Evolutionary conservation across 352 stramenopile genomes (phyloP).

Genomic region (Pythium guiyangense): DNA sequence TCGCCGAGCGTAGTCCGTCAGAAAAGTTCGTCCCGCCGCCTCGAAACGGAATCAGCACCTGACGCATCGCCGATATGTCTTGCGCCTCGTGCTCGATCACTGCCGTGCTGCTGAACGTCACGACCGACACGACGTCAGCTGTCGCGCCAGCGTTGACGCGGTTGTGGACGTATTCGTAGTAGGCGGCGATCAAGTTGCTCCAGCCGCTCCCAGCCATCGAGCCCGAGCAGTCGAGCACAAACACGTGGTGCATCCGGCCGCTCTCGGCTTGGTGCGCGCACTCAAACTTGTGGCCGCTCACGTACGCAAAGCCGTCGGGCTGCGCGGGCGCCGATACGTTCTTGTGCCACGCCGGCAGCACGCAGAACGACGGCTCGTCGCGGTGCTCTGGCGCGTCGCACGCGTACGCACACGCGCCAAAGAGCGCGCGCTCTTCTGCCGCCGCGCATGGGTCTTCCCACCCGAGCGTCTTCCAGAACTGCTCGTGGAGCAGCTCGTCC

Average conservation of each 20-base stretch:
- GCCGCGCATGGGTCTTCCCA: conserved; percentile 72
- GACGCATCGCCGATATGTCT: conserved; percentile 45
- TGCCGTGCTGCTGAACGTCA: conserved; percentile 48
- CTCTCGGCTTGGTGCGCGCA: conserved; percentile 53
- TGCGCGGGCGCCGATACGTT: conserved; percentile 17
- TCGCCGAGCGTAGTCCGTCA: conserved; percentile 52
- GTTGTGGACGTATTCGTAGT: conserved; percentile 63
- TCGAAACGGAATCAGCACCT: too few species aligned
- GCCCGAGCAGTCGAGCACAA: too few species aligned
- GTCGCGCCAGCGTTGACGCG: conserved; percentile 43
- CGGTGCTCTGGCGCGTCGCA: conserved; percentile 68
- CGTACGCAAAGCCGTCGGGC: conserved; percentile 48
- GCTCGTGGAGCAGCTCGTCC: conserved; percentile 71
- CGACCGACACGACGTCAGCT: conserved; percentile 68
- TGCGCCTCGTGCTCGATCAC: conserved; percentile 50
- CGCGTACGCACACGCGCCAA: conserved; percentile 64
- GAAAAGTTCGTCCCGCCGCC: conserved; percentile 55
- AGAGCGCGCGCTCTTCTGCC: conserved; percentile 46
- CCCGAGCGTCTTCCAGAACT: conserved; percentile 71
- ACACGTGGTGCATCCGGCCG: too few species aligned
- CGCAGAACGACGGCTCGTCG: conserved; percentile 50
- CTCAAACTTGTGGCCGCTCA: conserved; percentile 66
- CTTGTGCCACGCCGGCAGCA: conserved; percentile 65
- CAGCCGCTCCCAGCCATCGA: too few species aligned
- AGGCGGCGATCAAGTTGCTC: too few species aligned